These are phyloP conservation scores for Sugiyamaella grinbergsii DNA, from an alignment of 1,139 yeast genomes.

Conservation along the genomic window DNA sequence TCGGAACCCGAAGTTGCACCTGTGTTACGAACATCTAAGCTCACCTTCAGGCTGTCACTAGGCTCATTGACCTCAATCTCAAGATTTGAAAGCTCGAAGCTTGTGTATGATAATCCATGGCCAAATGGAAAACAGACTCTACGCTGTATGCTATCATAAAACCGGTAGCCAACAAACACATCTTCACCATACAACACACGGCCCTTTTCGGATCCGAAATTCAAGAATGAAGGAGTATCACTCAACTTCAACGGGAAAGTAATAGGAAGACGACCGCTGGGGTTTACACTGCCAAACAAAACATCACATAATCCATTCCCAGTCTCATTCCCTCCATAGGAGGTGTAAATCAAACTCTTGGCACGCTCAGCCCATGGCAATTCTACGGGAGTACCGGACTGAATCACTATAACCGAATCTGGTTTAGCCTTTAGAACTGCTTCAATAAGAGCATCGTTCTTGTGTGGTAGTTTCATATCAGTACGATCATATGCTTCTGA, in stretches of 20 bases:
- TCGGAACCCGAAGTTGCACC: slow-evolving; percentile 50
- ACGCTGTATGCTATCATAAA: slow-evolving; percentile 51
- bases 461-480: slow-evolving; percentile 52
- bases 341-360: slow-evolving; percentile 54
- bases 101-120: slow-evolving; percentile 60
- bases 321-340: slow-evolving; percentile 52
- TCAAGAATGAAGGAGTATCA: slow-evolving; percentile 54
- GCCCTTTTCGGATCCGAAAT: slow-evolving; percentile 51
- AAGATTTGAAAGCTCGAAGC: slow-evolving; percentile 45
- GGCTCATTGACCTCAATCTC: slow-evolving; percentile 25
- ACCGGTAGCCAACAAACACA: slow-evolving; percentile 61
- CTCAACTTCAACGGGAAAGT: slow-evolving; percentile 55
- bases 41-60: slow-evolving; percentile 41
- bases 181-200: slow-evolving; percentile 59
- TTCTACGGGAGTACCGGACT: slow-evolving; percentile 63
- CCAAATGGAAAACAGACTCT: slow-evolving; percentile 62
- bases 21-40: slow-evolving; percentile 49
- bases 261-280: slow-evolving; percentile 63
- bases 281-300: slow-evolving; percentile 63
- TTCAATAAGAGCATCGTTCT: slow-evolving; percentile 50
- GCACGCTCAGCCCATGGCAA: slow-evolving; percentile 59
- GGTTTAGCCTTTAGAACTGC: slow-evolving; percentile 53
- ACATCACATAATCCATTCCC: slow-evolving; percentile 60
- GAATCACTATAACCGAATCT: slow-evolving; percentile 57
- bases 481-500: slow-evolving; percentile 55